phyloP scores from a whole-genome alignment of 257 asterid species.

The Voacanga thouarsii region DNA sequence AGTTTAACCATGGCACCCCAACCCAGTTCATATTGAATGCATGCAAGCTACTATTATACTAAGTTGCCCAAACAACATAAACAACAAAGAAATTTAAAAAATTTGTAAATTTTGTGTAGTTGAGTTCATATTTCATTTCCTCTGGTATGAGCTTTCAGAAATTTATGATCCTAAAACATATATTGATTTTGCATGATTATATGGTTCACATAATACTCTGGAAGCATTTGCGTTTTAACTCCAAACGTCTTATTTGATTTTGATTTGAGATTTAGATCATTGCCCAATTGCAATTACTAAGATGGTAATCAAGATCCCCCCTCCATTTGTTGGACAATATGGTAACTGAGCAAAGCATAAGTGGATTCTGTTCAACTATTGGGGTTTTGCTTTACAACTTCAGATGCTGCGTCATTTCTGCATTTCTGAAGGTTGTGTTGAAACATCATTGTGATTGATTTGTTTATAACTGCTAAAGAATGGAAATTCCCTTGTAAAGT shows the following conservation, averaged over 20 bases:
- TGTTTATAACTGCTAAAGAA: not conserved
- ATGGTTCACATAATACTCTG: not conserved
- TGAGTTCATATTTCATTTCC: not conserved
- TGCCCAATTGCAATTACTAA: not conserved
- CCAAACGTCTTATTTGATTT: not conserved
- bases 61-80: not conserved
- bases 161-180: not conserved
- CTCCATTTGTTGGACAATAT: not conserved
- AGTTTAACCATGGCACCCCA: not conserved
- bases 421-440: not conserved
- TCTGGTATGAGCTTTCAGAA: not conserved
- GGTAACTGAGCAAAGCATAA: not conserved
- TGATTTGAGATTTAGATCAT: not conserved
- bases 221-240: not conserved
- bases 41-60: not conserved
- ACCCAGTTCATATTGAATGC: not conserved
- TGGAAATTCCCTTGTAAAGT: not conserved
- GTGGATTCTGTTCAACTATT: not conserved
- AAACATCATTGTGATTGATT: not conserved
- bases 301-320: not conserved
- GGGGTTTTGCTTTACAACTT: not conserved
- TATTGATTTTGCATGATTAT: not conserved
- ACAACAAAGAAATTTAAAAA: not conserved
- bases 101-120: not conserved
- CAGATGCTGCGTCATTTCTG: not conserved